Evolutionary conservation across 2,329 filamentous ascomycete species (phyloP).

Genomic region (Fusarium nygamai): DNA sequence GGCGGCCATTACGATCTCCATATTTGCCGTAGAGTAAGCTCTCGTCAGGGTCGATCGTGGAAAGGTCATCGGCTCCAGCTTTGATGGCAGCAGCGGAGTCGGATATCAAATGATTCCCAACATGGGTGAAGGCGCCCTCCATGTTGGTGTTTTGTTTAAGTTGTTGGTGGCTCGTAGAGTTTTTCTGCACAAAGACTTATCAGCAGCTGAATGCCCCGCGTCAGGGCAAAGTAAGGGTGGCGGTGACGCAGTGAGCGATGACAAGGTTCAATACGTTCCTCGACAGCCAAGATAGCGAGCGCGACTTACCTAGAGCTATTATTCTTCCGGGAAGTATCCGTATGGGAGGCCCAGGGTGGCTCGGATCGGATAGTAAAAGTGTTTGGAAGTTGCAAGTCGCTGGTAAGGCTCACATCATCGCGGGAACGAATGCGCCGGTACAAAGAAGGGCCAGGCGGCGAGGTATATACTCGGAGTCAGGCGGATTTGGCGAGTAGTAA

Average conservation of each 20-base stretch:
- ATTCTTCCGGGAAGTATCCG: constrained; percentile 36
- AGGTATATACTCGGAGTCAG: constrained; percentile 10
- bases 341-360: constrained; percentile 39
- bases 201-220: constrained; percentile 39
- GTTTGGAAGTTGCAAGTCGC: constrained; percentile 45
- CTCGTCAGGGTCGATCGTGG: constrained; percentile 79
- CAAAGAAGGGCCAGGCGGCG: constrained; percentile 26
- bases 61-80: constrained; percentile 80
- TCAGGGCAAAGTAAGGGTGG: constrained; percentile 23
- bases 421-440: constrained; percentile 42
- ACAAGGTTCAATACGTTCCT: constrained; percentile 1
- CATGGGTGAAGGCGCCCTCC: constrained; percentile 89
- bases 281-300: constrained; percentile 3
- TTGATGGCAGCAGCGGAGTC: constrained; percentile 89
- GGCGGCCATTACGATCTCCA: constrained; percentile 68
- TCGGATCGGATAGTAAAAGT: constrained; percentile 43
- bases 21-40: constrained; percentile 79
- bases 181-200: constrained; percentile 38
- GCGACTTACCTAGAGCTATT: constrained; percentile 43
- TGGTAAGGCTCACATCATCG: constrained; percentile 53
- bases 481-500: background rate
- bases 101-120: constrained; percentile 86
- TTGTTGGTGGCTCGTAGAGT: constrained; percentile 40
- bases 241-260: constrained; percentile 27
- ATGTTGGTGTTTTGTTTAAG: constrained; percentile 58